Evolutionary conservation across 768 basidiomycete genomes (phyloP).

Genomic region (Boletus coccyginus): DNA sequence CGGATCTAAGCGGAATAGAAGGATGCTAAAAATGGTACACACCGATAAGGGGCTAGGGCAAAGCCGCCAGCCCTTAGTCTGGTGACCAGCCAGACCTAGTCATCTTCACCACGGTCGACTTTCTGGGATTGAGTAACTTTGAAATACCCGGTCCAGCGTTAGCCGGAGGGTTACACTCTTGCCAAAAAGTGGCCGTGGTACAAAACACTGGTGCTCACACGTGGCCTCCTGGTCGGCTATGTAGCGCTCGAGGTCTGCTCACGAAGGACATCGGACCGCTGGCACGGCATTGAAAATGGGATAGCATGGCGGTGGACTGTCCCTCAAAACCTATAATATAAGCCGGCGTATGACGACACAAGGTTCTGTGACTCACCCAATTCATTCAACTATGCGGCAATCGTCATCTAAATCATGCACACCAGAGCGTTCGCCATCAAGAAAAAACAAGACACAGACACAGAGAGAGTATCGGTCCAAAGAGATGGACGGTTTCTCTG

Average conservation of each 20-base stretch:
- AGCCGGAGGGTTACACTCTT: neutral
- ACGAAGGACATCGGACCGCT: neutral
- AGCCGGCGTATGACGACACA: neutral
- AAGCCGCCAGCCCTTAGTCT: too few relatives aligned
- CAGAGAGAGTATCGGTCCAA: conserved; percentile 31
- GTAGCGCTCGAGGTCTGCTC: neutral
- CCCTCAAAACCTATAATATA: conserved; percentile 15
- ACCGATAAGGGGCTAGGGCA: neutral
- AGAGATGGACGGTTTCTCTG: conserved; percentile 31
- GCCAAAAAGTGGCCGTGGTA: neutral
- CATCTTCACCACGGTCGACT: neutral
- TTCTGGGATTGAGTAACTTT: neutral
- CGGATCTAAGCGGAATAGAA: neutral
- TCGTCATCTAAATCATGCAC: conserved; percentile 8
- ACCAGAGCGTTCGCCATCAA: conserved; percentile 7
- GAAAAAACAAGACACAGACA: conserved; percentile 25
- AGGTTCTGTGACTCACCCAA: conserved; percentile 9
- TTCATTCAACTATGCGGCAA: conserved; percentile 12
- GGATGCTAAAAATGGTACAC: neutral
- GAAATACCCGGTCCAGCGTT: neutral
- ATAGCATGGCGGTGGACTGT: conserved; percentile 1
- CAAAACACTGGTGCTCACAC: neutral
- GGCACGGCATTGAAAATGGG: neutral
- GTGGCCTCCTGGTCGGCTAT: neutral
- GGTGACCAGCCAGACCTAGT: neutral